Evolutionary conservation across 2,329 filamentous ascomycete genomes (phyloP).

Genomic region (Thelonectria olida): DNA sequence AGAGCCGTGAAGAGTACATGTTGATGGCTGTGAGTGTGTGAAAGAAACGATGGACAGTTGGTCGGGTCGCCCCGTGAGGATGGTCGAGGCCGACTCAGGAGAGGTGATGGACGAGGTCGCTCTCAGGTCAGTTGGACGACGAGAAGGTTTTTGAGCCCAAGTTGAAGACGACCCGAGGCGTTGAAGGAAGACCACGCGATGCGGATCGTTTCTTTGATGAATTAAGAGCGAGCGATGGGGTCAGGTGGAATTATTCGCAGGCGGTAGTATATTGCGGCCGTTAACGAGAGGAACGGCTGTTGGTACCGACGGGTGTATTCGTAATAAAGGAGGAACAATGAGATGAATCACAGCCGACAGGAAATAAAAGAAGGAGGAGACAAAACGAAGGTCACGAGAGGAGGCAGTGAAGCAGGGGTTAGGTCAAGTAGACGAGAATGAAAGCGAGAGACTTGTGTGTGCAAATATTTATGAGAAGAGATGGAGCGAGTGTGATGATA

Average conservation of each 20-base stretch:
- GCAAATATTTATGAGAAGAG: background rate
- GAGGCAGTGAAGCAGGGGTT: background rate
- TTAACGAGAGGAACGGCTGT: constrained; percentile 8
- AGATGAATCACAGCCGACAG: constrained; percentile 8
- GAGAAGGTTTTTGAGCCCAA: background rate
- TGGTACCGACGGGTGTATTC: constrained; percentile 3
- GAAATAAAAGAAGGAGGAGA: constrained; percentile 5
- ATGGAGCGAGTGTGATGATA: background rate
- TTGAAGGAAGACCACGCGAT: background rate
- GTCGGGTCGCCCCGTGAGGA: constrained; percentile 1
- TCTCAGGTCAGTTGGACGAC: constrained; percentile 1
- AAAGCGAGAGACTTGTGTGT: constrained; percentile 6
- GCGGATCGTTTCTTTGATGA: background rate
- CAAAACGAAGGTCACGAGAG: constrained; percentile 13
- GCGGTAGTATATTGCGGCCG: background rate
- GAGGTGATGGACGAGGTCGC: background rate
- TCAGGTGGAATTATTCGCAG: background rate
- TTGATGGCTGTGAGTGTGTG: constrained; percentile 10
- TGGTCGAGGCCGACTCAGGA: background rate
- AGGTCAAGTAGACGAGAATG: background rate
- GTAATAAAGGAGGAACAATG: constrained; percentile 4
- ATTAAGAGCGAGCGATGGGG: constrained; percentile 12
- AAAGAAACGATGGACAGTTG: background rate
- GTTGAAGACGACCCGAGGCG: background rate
- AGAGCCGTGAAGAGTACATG: constrained; percentile 59